Evolutionary conservation across 352 stramenopile genomes (phyloP).

Genomic region (Poterioochromonas sp.): DNA sequence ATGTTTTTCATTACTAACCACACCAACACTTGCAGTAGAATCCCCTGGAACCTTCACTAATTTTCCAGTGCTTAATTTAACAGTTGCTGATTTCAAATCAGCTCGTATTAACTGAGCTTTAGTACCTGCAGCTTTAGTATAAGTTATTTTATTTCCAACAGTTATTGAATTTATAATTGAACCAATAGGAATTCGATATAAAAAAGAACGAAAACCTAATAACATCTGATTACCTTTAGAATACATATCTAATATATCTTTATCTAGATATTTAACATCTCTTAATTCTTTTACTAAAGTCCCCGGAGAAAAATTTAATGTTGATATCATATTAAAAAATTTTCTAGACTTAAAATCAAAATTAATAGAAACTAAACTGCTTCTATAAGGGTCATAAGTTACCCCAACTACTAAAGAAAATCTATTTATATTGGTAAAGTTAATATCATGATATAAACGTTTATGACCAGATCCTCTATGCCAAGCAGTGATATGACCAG

Average conservation of each 20-base stretch:
- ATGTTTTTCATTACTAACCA: conserved; percentile 15
- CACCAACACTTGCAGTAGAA: conserved; percentile 26
- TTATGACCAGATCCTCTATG: conserved; percentile 27
- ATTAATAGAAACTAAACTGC: conserved; percentile 27
- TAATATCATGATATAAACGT: conserved; percentile 24
- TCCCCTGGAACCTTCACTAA: conserved; percentile 18
- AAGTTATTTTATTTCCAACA: conserved; percentile 19
- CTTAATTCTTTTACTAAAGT: conserved; percentile 29
- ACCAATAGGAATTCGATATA: conserved; percentile 26
- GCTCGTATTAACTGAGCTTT: conserved; percentile 14
- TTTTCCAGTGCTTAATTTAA: conserved; percentile 26
- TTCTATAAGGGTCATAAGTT: conserved; percentile 29
- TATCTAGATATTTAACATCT: conserved; percentile 23
- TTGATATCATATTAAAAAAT: conserved; percentile 30
- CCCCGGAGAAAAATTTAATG: conserved; percentile 27
- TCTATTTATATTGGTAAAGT: conserved; percentile 14
- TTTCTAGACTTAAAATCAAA: conserved; percentile 28
- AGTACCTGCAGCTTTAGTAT: conserved; percentile 23
- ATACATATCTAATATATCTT: conserved; percentile 32
- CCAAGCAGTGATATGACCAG: conserved; percentile 30
- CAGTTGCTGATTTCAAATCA: conserved; percentile 23
- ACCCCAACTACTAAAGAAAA: conserved; percentile 26
- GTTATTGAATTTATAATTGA: conserved; percentile 24
- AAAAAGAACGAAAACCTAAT: conserved; percentile 19
- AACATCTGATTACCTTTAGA: conserved; percentile 25